Evolutionary conservation across 2,329 filamentous ascomycete species (phyloP), one percentile per base, ranked within the genome.

Genomic region (Aspergillus fischeri): DNA sequence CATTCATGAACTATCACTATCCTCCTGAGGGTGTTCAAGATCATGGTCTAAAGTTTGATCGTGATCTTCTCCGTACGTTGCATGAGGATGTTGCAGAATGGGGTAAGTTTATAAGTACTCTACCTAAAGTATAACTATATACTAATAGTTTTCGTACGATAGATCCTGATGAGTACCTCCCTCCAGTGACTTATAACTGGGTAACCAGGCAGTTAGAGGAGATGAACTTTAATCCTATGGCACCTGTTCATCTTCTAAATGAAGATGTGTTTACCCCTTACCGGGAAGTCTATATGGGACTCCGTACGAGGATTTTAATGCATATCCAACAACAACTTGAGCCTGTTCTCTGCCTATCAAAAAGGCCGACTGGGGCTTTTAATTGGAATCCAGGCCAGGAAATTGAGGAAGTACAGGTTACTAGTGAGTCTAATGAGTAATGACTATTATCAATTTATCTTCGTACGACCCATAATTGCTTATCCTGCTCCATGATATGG

Each of bases 1-100:
- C 48, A 17, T 60, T 49, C 20, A 56, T 60, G 51, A 55, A 58
- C 38, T 62, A 60, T 53, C 25, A 58, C 41, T 54, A 59, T 51
- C 54, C 56, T 9, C 32, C 57, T 20, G 51, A 61, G 32, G 7
- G 7, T 28, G 6, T 28, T 8, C 6, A 28, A 28, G 7, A 28
- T 28, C 8, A 28, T 28, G 6, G 27, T 28, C 27, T 28, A 28
- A 28, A 28, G 6, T 28, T 28, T 28, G 8, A 28, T 47, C 14
- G 47, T 20, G 20, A 53, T 47, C 35, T 41, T 17, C 35, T 41
- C 10, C 6, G 6, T 41, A 41, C 6, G n/a, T 41, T 41, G n/a
- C 6, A 41, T 2, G 11, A 14, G 10, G 35, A 41, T 41, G 6
- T 41, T 41, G 6, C 3, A 14, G 10, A 41, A n/a, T 41, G 49